Conservation (phyloP, 306 rosid species). For the Sicyos edulis region DNA sequence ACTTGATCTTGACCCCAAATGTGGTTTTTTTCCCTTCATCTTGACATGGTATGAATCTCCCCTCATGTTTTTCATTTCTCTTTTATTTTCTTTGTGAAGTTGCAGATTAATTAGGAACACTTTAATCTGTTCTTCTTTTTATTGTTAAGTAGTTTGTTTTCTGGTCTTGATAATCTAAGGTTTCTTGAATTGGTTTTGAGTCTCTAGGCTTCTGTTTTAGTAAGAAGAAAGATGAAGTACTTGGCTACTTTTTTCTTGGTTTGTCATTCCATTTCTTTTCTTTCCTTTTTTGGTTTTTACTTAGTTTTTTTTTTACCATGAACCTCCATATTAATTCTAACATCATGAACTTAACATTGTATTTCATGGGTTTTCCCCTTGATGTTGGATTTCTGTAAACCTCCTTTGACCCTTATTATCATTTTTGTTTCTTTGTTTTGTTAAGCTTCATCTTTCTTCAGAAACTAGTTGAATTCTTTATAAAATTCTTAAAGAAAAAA, state of each 20-base stretch:
- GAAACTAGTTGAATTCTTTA: background rate
- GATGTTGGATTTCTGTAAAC: background rate
- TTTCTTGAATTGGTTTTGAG: constrained; percentile 1
- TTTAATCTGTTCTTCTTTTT: background rate
- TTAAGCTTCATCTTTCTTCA: too few species aligned
- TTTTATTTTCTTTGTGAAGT: background rate
- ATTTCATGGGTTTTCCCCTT: too few species aligned
- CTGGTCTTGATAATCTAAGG: background rate
- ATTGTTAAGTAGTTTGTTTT: background rate
- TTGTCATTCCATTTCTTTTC: background rate
- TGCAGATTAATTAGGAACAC: background rate
- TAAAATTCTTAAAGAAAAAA: too few species aligned
- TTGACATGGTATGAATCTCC: constrained; percentile 4
- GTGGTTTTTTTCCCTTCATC: background rate
- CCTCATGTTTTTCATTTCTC: background rate
- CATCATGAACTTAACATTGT: too few species aligned
- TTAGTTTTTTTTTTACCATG: background rate
- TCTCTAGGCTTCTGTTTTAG: background rate
- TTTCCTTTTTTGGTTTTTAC: constrained; percentile 1
- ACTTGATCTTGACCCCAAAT: too few species aligned
- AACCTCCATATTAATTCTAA: background rate
- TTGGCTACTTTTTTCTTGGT: background rate
- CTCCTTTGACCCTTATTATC: too few species aligned
- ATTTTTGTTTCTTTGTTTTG: too few species aligned
- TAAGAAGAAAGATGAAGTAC: background rate